A percentile compares a stretch with the other conserved stretches of the same genome.
Conservation (phyloP, 352 stramenopile genomes). For the Globisporangium carolinianum region DNA sequence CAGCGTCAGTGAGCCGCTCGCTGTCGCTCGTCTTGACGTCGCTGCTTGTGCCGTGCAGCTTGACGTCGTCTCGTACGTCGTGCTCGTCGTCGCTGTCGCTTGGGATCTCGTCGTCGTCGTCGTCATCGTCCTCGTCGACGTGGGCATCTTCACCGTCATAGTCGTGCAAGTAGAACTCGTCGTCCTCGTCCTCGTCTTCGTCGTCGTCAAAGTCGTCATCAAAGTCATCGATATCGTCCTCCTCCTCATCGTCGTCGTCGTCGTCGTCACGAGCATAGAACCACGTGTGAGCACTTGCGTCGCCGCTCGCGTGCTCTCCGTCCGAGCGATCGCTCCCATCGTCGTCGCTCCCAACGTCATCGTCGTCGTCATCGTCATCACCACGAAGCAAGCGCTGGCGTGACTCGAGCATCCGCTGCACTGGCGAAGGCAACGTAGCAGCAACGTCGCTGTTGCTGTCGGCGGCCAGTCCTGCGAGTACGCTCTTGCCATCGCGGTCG, state of each 20-base stretch:
- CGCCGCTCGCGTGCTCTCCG: slow-evolving; percentile 14
- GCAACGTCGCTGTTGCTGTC: not conserved
- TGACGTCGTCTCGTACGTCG: slow-evolving; percentile 4
- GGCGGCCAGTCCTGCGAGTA: slow-evolving; percentile 33
- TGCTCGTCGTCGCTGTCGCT: slow-evolving; percentile 26
- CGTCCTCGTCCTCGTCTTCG: slow-evolving; percentile 38
- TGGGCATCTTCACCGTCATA: slow-evolving; percentile 52
- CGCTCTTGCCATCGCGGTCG: slow-evolving; percentile 43
- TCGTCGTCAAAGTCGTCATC: slow-evolving; percentile 51
- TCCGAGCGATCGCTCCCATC: slow-evolving; percentile 39
- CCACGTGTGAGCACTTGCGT: slow-evolving; percentile 17
- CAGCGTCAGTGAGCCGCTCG: not conserved
- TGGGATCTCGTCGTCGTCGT: slow-evolving; percentile 22
- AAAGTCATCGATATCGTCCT: slow-evolving; percentile 50
- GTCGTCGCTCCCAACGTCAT: too few relatives aligned
- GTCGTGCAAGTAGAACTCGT: slow-evolving; percentile 41
- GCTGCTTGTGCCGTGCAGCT: not conserved
- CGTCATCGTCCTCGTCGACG: slow-evolving; percentile 17
- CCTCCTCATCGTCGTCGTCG: slow-evolving; percentile 32
- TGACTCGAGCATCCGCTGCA: slow-evolving; percentile 50
- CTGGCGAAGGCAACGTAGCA: slow-evolving; percentile 20
- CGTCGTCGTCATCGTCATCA: slow-evolving; percentile 20
- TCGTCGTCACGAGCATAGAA: slow-evolving; percentile 40
- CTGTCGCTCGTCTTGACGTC: not conserved
- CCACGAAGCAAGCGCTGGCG: slow-evolving; percentile 20